Conservation (phyloP, 192 early-diverging fungal genomes). For the Coemansia sp. region DNA sequence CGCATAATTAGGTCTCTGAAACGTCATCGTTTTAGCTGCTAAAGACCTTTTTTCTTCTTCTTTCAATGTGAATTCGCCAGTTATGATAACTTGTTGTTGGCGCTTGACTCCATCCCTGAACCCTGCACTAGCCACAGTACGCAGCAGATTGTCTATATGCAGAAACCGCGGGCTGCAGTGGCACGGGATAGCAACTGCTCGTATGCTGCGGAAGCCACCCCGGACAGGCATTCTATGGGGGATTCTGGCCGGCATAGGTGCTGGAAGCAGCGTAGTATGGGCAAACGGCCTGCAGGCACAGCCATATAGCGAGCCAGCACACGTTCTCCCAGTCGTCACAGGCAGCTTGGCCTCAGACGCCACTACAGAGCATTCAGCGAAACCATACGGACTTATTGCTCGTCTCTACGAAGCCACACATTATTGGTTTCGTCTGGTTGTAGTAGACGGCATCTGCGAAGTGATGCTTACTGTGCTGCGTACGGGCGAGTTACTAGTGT, state of each 20-base stretch:
- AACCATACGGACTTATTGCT: not conserved
- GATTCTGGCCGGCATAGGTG: too few relatives aligned
- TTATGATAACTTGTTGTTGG: slow-evolving; percentile 4
- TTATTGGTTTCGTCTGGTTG: slow-evolving; percentile 8
- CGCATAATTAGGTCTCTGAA: not conserved
- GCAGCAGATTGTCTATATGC: not conserved
- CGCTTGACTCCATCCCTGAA: not conserved
- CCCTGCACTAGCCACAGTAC: not conserved
- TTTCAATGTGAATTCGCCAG: not conserved
- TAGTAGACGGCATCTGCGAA: slow-evolving; percentile 23
- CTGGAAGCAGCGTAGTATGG: too few relatives aligned
- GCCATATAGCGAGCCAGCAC: too few relatives aligned
- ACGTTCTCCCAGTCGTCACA: too few relatives aligned
- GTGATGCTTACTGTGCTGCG: slow-evolving; percentile 46
- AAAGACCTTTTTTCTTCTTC: not conserved
- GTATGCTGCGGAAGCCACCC: too few relatives aligned
- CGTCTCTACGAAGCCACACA: not conserved
- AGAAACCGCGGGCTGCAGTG: slow-evolving; percentile 1
- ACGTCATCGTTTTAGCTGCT: too few relatives aligned
- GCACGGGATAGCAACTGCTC: not conserved
- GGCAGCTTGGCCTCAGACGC: too few relatives aligned
- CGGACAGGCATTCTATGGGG: too few relatives aligned
- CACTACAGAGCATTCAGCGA: not conserved
- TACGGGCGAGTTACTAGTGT: slow-evolving; percentile 58
- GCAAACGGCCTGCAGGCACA: too few relatives aligned